Evolutionary conservation across 768 basidiomycete genomes (phyloP), one percentile per base, ranked within the genome.

Genomic region (Boletus subcaerulescens): DNA sequence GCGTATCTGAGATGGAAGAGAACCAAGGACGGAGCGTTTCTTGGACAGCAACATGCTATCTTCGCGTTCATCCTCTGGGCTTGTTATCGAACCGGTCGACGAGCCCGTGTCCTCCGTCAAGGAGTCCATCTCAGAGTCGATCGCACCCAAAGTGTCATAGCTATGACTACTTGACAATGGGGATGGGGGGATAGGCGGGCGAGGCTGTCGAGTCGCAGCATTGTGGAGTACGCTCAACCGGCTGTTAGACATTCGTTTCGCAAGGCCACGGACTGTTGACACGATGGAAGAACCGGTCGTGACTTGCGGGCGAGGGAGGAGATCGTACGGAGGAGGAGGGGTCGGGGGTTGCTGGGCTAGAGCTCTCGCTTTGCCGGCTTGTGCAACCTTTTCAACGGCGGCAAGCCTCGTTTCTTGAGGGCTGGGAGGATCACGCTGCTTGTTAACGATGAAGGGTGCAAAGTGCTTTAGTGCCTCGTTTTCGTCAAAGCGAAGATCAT

Each of bases 401-500:
- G 79, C 74, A 14, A 78, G 72, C 40, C 84, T 76, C 35, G 76
- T 74, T 62, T 73, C 82, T 10, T 68, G 73, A 17, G 72, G 69
- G 31, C 66, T 71, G 56, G 59, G 17, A 3, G 62, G 60, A 12
- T 47, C 32, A 0, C 32, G n/a, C 33, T 47, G 62, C 48, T 41
- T 63, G 57, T 56, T 48, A 17, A 63, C 56, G 76, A 90, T 77
- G 72, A 90, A 86, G 3, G 89, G 86, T 12, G 77, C 80, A 74
- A 97, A 94, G 12, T 78, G 76, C 29, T 66, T 66, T 63, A 87
- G 80, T 10, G 88, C 86, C 64, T 97, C 93, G 26, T 75, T 73
- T 73, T 99, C 96, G 61, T 84, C 80, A 69, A 98, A 92, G 45
- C 91, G 85, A 53, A 99, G 84, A 71, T 98, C 87, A 69, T 90